Base-by-base conservation (phyloP, 164 flowering plant species). In the Echeveria elegans region DNA sequence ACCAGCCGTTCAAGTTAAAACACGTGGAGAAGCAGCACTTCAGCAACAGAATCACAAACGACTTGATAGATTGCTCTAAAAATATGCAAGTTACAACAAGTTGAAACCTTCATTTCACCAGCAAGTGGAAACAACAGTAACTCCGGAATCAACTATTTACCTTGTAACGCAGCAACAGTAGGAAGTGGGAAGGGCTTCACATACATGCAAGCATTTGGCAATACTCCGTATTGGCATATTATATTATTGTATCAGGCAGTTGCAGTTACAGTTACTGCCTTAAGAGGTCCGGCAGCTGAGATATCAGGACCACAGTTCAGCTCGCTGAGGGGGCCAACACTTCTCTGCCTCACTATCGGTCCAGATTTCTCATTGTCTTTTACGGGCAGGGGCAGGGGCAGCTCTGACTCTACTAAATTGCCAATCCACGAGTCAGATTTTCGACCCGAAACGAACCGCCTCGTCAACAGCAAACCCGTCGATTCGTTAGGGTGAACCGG, bases 401-500 rank as follows among this genome's bases (percentile, higher is more conserved):
- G 36, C 65, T 63, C 45, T 19, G 28, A 36, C 8, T 38, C 43
- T 24, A 63, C 43, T 24, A 63, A 19, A 32, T 34, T 30, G 26
- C 43, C 65, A 63, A 38, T 38, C 65, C 65, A 63, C 65, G 65
- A 34, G 65, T 63, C 65, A 4, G 65, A 63, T 32, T 11, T 63
- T 38, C 45, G 40, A 34, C 65, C 65, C 24, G 65, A 63, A 63
- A 24, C 43, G 45, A 63, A 63, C 24, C 65, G 65, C 65, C n/a
- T 63, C 64, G 40, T 61, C 21, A 8, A 36, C 23, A 31, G 9
- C 43, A 63, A 24, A 36, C 65, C 65, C 26, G 45, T 24, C 60
- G 30, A 16, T 53, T 26, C 31, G 31, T 53, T 53, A 9, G 10
- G 18, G 11, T 24, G 60, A 53, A 53, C 60, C 31, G 31, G 31